Base-by-base conservation (phyloP, 768 basidiomycete genomes). In the Mycena olivaceomarginata region DNA sequence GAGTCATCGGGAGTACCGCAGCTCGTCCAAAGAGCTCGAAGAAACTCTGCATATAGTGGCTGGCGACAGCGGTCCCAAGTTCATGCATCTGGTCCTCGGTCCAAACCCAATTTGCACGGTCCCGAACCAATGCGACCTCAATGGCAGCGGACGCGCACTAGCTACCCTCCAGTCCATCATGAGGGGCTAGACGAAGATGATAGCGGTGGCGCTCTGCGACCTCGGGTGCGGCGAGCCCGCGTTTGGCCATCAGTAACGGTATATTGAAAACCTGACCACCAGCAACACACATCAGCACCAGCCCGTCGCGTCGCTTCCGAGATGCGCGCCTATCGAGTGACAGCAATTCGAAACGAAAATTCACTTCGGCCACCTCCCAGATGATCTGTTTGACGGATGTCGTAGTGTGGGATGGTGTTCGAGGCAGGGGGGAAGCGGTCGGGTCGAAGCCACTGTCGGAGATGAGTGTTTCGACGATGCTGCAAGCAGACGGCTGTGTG, bases 271-370 rank as follows among this genome's bases (percentile, higher is more conserved):
- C 1, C 43, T 12, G 41, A 5, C 43, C 64, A 8, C 64, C 43
- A 11, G 69, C 43, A 8, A 43, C 60, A 8, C 69, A 70, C 3
- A 16, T 1, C 18, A 4, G 10, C 13, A 70, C 69, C 5, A 18
- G 41, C 0, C 37, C 43, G 1, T 13, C 16, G 0, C 57, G 57
- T 3, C 20, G 6, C 11, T 46, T 2, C 43, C 25, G 9, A 0
- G 69, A 70, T 3, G 69, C 64, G 4, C 64, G 63, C 13, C n/a
- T n/a, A 15, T 72, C 64, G 22, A 72, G 51, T 2, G 71, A 16
- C 1, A 41, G 20, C 1, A 72, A 20, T 18, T 72, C 71, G 40
- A 56, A 72, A 5, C 64, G 71, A 13, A 72, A 72, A 13, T 51
- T 57, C 7, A 45, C 51, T n/a, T 72, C 71, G 13, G 64, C 51